Evolutionary conservation across 202 grass and related monocot genomes (phyloP), one percentile per base, ranked within the genome.

Genomic region (Setaria viridis): DNA sequence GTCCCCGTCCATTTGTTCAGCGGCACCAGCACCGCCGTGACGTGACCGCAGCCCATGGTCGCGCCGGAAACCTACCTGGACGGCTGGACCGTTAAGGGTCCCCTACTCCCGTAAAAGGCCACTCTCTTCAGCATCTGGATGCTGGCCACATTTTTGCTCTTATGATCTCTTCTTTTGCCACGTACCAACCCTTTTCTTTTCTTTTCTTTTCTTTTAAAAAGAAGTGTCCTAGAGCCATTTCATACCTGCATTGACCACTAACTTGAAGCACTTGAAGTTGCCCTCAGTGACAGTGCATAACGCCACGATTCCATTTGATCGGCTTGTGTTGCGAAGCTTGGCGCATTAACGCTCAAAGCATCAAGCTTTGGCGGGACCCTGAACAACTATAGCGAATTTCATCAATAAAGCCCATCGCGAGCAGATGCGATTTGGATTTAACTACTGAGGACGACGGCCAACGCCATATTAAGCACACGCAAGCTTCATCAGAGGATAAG

Each of bases 1-100:
- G 30, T 64, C 62, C 62, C 62, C 11, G 62, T 11, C 8, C 9
- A 21, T 76, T 57, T 41, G 12, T 46, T 17, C 10, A 39, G 54
- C 41, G 74, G 54, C 14, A 29, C 74, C 74, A 45, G 62, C 74
- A 14, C 25, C 62, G 30, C 73, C 51, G 33, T 21, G 73, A 41
- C 49, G 21, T 4, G 30, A 15, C 29, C 11, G 50, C 29, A 20
- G 49, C 43, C 71, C 16, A 3, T 34, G 70, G 25, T 74, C 71
- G 47, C 29, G 48, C 50, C 49, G 48, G 16, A 55, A 74, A 54
- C 48, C 7, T 15, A 19, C 11, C 47, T 53, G 30, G 32, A 35
- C 14, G 0, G 11, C 25, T 54, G 29, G 50, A 34, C 49, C 7
- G 70, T 19, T 32, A 35, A 35, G 14, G 48, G 49, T 17, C 15